A percentile compares a stretch with the other conserved stretches of the same genome.
Evolutionary conservation across 371 early-diverging fungal species (phyloP).

Genomic region (Lichtheimia hyalospora): DNA sequence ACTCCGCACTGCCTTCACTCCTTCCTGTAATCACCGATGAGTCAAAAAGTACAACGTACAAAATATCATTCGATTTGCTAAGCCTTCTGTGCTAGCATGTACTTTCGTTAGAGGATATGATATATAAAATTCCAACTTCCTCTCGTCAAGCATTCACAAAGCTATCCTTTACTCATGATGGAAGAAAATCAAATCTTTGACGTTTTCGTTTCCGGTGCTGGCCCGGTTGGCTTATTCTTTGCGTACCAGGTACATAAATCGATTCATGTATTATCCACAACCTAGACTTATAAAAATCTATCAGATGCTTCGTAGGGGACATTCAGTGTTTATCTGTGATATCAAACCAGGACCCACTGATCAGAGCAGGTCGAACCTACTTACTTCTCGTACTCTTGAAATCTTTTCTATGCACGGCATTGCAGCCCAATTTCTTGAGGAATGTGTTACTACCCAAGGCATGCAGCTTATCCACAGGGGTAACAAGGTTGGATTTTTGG

Average conservation of each 20-base stretch:
- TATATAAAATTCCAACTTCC: too few relatives aligned
- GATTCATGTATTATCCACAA: neutral
- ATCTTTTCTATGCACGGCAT: constrained; percentile 25
- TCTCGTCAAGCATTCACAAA: too few relatives aligned
- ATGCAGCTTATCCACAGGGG: constrained; percentile 17
- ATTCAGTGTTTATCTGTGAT: constrained; percentile 33
- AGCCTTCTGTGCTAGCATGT: too few relatives aligned
- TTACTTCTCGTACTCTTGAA: constrained; percentile 38
- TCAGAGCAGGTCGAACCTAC: constrained; percentile 35
- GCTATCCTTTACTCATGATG: neutral
- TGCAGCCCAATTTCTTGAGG: constrained; percentile 19
- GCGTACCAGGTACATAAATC: constrained; percentile 27
- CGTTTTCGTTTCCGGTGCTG: constrained; percentile 42
- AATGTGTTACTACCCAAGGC: constrained; percentile 17
- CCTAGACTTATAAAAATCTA: neutral
- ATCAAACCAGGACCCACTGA: constrained; percentile 30
- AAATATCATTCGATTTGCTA: too few relatives aligned
- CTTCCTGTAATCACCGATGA: too few relatives aligned
- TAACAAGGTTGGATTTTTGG: constrained; percentile 14
- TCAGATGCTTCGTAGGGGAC: constrained; percentile 23
- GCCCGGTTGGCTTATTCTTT: constrained; percentile 47
- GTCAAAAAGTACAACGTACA: too few relatives aligned
- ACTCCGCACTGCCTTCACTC: too few relatives aligned
- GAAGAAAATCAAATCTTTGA: constrained; percentile 18
- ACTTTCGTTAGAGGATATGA: too few relatives aligned